These are phyloP conservation scores for Amanita subjunquillea DNA, from an alignment of 768 basidiomycete genomes.

Conservation along the genomic window DNA sequence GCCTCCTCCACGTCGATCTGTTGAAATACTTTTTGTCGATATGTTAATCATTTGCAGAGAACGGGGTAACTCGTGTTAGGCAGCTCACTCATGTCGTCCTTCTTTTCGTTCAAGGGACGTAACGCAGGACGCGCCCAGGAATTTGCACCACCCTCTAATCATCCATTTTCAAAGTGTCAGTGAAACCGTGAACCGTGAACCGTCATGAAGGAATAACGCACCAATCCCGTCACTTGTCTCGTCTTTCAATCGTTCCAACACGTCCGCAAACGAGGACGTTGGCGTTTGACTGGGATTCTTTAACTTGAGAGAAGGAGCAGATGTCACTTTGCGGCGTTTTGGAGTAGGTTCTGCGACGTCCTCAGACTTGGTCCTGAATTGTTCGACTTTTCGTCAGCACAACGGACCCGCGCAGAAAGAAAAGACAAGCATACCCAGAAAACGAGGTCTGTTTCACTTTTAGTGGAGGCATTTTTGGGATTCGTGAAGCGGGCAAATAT, in stretches of 20 bases:
- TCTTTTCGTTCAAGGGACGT: slow-evolving; percentile 42
- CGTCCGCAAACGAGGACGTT: slow-evolving; percentile 50
- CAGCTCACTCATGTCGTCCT: slow-evolving; percentile 59
- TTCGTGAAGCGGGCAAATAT: too few relatives aligned
- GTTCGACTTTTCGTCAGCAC: neutral
- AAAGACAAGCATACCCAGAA: neutral
- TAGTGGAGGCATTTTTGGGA: neutral
- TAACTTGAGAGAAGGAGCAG: slow-evolving; percentile 27
- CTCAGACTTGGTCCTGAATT: neutral
- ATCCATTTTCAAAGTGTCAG: slow-evolving; percentile 24
- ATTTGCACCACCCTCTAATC: slow-evolving; percentile 70
- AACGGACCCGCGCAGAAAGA: neutral
- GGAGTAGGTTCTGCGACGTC: slow-evolving; percentile 24
- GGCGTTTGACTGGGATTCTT: slow-evolving; percentile 26
- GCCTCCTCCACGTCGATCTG: slow-evolving; percentile 86
- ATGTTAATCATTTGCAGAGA: neutral
- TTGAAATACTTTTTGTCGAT: slow-evolving; percentile 65
- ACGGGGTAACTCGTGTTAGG: neutral
- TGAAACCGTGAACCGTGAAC: neutral
- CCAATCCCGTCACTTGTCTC: slow-evolving; percentile 35
- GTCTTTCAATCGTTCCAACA: slow-evolving; percentile 50
- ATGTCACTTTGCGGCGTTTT: slow-evolving; percentile 45
- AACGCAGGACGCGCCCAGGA: slow-evolving; percentile 61
- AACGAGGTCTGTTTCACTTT: neutral
- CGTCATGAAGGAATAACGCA: slow-evolving; percentile 15